phyloP scores from a whole-genome alignment of 2,329 filamentous ascomycete genomes.

The Drechmeria coniospora region DNA sequence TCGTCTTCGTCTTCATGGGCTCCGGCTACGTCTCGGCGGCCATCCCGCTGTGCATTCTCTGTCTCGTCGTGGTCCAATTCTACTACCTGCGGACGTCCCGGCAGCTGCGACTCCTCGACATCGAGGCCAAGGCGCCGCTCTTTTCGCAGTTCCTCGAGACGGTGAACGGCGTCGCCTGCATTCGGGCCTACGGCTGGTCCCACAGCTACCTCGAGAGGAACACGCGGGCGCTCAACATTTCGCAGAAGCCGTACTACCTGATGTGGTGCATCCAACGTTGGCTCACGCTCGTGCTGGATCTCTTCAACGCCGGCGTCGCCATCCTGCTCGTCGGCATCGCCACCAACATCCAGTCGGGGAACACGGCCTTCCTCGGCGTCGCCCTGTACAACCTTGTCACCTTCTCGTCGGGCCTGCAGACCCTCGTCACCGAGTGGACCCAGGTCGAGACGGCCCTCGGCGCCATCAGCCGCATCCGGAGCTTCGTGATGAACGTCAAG shows the following conservation, averaged over 20 bases:
- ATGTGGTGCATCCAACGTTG: slow-evolving; percentile 33
- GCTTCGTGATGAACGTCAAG: slow-evolving; percentile 9
- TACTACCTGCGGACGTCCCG: slow-evolving; percentile 17
- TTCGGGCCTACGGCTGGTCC: slow-evolving; percentile 21
- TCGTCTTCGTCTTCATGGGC: slow-evolving; percentile 26
- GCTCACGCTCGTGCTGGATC: slow-evolving; percentile 31
- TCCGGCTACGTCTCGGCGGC: slow-evolving; percentile 29
- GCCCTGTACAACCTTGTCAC: slow-evolving; percentile 14
- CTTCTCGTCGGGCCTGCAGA: slow-evolving; percentile 14
- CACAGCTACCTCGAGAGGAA: slow-evolving; percentile 8
- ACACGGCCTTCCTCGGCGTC: slow-evolving; percentile 12
- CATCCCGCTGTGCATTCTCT: slow-evolving; percentile 22
- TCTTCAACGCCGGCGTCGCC: slow-evolving; percentile 28
- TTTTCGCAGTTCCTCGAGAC: slow-evolving; percentile 14
- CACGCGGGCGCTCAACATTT: slow-evolving; percentile 15
- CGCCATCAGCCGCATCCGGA: slow-evolving; percentile 12
- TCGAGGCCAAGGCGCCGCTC: slow-evolving; percentile 15
- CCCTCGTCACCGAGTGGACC: slow-evolving; percentile 18
- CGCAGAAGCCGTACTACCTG: slow-evolving; percentile 20
- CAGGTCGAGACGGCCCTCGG: slow-evolving; percentile 13
- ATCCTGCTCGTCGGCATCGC: slow-evolving; percentile 28
- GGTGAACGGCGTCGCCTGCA: slow-evolving; percentile 9
- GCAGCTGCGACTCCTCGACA: slow-evolving; percentile 15
- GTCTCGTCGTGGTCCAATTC: slow-evolving; percentile 12
- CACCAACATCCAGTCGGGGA: slow-evolving; percentile 16